Conservation (phyloP, 108 stramenopile genomes). For the Hondaea fermentalgiana region DNA sequence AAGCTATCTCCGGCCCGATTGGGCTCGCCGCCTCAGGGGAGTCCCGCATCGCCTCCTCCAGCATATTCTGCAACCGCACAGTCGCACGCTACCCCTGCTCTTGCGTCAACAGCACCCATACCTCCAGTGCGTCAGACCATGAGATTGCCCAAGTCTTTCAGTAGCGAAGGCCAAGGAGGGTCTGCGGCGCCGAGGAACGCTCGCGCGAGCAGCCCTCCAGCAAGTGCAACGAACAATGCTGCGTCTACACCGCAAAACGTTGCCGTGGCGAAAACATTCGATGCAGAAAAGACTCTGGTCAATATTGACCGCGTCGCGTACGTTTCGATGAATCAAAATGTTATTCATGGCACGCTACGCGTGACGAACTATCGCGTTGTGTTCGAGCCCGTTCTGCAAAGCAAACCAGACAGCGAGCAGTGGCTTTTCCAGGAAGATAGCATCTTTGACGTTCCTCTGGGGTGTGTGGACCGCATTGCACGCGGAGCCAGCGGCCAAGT, state of each 20-base stretch:
- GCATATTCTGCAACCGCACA: background rate
- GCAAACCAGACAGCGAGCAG: background rate
- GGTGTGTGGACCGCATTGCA: background rate
- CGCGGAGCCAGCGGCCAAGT: background rate
- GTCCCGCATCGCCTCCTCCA: background rate
- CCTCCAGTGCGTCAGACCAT: background rate
- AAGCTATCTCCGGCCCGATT: background rate
- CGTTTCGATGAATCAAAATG: background rate
- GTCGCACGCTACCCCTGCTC: background rate
- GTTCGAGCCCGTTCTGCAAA: background rate
- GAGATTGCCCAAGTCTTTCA: background rate
- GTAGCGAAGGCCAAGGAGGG: background rate
- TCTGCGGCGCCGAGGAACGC: too few relatives aligned
- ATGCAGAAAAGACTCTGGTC: background rate
- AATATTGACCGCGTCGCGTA: background rate
- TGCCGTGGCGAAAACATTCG: background rate
- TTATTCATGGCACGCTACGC: background rate
- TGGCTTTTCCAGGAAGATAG: background rate
- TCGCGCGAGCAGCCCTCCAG: too few relatives aligned
- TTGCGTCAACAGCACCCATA: background rate
- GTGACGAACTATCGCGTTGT: background rate
- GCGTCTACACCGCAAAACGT: too few relatives aligned
- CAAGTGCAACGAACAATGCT: too few relatives aligned
- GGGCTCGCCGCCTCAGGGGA: background rate
- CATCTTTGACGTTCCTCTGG: background rate